phyloP scores from a whole-genome alignment of 1,284 basidiomycete genomes.

The Serendipita sp. region DNA sequence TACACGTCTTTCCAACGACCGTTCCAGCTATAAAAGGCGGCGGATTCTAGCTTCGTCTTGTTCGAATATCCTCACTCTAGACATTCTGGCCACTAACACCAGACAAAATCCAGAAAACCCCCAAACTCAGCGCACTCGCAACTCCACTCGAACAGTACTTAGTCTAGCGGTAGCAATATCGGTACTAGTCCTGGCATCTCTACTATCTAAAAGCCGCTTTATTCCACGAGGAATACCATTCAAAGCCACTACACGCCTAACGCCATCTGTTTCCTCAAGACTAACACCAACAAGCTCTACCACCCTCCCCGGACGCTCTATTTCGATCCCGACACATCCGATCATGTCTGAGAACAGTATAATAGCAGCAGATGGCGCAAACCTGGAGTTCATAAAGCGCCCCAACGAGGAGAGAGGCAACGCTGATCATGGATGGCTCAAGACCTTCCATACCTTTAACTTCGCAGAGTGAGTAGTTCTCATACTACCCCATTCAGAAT shows the following conservation, averaged over 20 bases:
- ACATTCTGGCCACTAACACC: too few relatives aligned
- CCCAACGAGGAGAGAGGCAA: slow-evolving; percentile 57
- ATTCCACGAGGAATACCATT: neutral
- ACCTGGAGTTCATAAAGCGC: slow-evolving; percentile 22
- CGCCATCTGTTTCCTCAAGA: neutral
- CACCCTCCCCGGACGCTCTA: neutral
- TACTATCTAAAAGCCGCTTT: neutral
- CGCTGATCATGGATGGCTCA: slow-evolving; percentile 81
- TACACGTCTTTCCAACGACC: too few relatives aligned
- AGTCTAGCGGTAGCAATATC: neutral
- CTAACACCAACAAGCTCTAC: neutral
- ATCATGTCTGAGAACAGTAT: neutral
- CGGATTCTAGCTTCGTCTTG: too few relatives aligned
- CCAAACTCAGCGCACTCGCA: too few relatives aligned
- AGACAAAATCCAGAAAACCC: too few relatives aligned
- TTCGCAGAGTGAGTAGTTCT: slow-evolving; percentile 49
- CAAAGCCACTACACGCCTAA: neutral
- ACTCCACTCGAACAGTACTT: neutral
- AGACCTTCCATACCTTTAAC: slow-evolving; percentile 78
- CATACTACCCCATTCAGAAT: neutral
- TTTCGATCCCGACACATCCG: neutral
- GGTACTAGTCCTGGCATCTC: neutral
- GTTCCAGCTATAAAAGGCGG: too few relatives aligned
- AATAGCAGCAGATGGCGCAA: neutral
- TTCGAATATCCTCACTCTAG: too few relatives aligned